phyloP scores from a whole-genome alignment of 371 early-diverging fungal genomes.

The Rhizomucor miehei region DNA sequence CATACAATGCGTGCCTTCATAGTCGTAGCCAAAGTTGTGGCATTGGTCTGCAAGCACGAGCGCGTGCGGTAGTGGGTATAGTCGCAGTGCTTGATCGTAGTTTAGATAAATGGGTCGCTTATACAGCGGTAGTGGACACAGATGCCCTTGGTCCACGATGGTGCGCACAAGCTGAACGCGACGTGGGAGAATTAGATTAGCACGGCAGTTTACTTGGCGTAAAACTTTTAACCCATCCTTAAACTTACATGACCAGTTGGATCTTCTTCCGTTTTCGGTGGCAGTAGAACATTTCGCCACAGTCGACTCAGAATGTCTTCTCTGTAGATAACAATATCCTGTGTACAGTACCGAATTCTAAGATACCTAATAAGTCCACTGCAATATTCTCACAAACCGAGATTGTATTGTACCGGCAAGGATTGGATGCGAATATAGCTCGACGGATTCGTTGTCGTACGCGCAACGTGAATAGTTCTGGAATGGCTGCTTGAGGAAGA shows the following conservation, averaged over 20 bases:
- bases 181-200: neutral
- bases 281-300: conserved; percentile 72
- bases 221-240: neutral
- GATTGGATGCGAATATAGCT: conserved; percentile 74
- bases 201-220: too few species aligned
- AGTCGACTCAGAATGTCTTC: conserved; percentile 78
- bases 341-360: conserved; percentile 80
- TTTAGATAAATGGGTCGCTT: conserved; percentile 77
- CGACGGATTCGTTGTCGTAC: conserved; percentile 57
- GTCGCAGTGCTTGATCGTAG: conserved; percentile 76
- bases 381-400: neutral
- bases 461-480: conserved; percentile 62
- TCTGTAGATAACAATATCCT: conserved; percentile 85
- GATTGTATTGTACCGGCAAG: conserved; percentile 61
- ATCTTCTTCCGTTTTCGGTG: conserved; percentile 53
- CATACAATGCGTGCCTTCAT: conserved; percentile 73
- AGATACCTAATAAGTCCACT: neutral
- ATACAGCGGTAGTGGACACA: conserved; percentile 77
- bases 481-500: conserved; percentile 76
- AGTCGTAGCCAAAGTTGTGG: conserved; percentile 67
- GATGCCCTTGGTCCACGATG: conserved; percentile 79
- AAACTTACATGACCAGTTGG: conserved; percentile 59
- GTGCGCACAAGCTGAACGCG: conserved; percentile 73
- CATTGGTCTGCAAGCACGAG: conserved; percentile 87
- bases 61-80: conserved; percentile 87